These are phyloP conservation scores for Mycena galopus DNA, from an alignment of 768 basidiomycete species.

Conservation along the genomic window DNA sequence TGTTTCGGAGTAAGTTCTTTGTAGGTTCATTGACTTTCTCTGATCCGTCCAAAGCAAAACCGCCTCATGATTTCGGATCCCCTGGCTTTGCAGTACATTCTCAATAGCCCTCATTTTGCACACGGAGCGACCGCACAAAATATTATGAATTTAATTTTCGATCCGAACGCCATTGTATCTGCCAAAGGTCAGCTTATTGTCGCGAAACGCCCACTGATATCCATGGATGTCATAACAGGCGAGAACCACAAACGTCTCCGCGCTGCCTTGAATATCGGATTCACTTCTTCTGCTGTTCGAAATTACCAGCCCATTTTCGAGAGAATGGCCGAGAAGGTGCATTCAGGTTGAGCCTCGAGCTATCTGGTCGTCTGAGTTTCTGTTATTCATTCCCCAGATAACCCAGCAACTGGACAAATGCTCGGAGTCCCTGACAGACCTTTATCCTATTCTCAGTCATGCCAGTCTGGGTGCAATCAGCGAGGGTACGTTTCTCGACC, in stretches of 20 bases:
- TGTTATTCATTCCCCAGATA: neutral
- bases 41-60: constrained; percentile 9
- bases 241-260: constrained; percentile 21
- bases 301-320: constrained; percentile 21
- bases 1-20: constrained; percentile 23
- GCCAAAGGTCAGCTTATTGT: constrained; percentile 2
- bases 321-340: constrained; percentile 13
- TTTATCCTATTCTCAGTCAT: constrained; percentile 12
- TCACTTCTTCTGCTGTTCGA: constrained; percentile 11
- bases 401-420: neutral
- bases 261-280: constrained; percentile 14
- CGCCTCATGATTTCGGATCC: constrained; percentile 20
- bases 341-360: neutral
- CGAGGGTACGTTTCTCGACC: constrained; percentile 12
- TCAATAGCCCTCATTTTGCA: constrained; percentile 13
- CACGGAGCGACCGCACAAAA: neutral
- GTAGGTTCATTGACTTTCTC: neutral
- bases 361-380: neutral
- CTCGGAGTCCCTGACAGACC: constrained; percentile 4
- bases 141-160: neutral
- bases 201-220: neutral
- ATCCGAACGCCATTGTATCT: neutral
- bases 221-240: neutral
- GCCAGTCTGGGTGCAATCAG: constrained; percentile 13
- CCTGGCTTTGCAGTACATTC: constrained; percentile 13